phyloP scores from a whole-genome alignment of 116 monocot genomes.

The Cymodocea nodosa region DNA sequence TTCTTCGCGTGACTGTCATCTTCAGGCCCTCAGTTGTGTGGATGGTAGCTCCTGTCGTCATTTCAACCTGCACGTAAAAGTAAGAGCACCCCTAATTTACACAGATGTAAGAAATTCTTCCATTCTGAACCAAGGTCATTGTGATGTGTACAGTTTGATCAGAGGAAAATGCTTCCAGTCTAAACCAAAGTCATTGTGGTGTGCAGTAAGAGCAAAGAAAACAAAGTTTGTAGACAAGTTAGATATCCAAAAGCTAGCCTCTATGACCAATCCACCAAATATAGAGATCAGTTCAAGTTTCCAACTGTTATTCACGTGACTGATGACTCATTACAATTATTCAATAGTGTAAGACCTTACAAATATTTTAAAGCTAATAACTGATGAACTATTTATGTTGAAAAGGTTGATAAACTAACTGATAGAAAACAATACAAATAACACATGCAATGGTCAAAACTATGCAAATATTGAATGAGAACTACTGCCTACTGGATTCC shows the following conservation, averaged over 20 bases:
- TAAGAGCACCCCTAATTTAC: neutral
- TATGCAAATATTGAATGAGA: too few relatives aligned
- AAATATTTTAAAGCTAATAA: neutral
- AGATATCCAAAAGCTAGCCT: neutral
- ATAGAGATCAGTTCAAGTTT: neutral
- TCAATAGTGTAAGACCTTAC: neutral
- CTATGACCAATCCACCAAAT: neutral
- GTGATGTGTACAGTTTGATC: neutral
- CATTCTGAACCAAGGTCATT: neutral
- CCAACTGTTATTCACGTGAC: too few relatives aligned
- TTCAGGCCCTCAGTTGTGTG: slow-evolving; percentile 81
- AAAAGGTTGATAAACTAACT: too few relatives aligned
- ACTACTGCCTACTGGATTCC: too few relatives aligned
- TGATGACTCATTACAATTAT: too few relatives aligned
- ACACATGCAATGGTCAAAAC: too few relatives aligned
- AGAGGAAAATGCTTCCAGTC: neutral
- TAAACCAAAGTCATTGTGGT: too few relatives aligned
- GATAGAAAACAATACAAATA: too few relatives aligned
- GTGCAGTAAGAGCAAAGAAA: neutral
- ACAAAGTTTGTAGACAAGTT: neutral
- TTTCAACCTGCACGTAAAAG: slow-evolving; percentile 47
- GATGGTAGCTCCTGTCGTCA: slow-evolving; percentile 96
- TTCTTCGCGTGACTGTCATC: slow-evolving; percentile 68
- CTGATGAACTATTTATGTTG: too few relatives aligned
- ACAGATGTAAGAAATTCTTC: neutral